Conservation (phyloP, 192 early-diverging fungal species). For the Coemansia sp. region DNA sequence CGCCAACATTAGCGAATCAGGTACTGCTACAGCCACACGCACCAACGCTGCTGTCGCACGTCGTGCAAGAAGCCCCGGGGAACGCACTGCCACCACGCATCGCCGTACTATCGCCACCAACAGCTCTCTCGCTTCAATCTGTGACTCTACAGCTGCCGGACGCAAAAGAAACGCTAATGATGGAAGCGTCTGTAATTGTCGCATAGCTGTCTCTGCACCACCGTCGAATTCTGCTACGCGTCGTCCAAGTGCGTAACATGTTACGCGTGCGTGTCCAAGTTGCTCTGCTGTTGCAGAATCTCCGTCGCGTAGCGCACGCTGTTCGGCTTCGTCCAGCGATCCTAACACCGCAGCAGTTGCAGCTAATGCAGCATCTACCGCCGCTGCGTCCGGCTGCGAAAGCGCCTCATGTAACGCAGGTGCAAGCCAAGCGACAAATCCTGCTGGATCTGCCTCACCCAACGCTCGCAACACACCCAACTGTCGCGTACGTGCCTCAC, state of each 20-base stretch:
- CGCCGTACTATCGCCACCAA: slow-evolving; percentile 34
- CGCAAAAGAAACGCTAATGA: slow-evolving; percentile 48
- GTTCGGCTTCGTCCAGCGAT: slow-evolving; percentile 46
- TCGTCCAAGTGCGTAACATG: slow-evolving; percentile 32
- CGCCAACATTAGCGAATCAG: slow-evolving; percentile 46
- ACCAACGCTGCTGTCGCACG: slow-evolving; percentile 46
- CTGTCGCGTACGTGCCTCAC: slow-evolving; percentile 36
- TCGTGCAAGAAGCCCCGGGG: slow-evolving; percentile 19
- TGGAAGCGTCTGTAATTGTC: slow-evolving; percentile 45
- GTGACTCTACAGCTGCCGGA: slow-evolving; percentile 11
- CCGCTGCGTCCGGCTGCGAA: background rate
- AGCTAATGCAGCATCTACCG: slow-evolving; percentile 38
- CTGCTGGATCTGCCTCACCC: slow-evolving; percentile 41
- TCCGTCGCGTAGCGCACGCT: slow-evolving; percentile 37
- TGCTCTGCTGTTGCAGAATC: background rate
- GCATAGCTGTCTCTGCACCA: background rate
- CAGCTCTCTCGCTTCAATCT: slow-evolving; percentile 22
- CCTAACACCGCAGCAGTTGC: slow-evolving; percentile 29
- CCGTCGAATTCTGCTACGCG: slow-evolving; percentile 12
- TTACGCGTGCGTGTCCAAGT: slow-evolving; percentile 15
- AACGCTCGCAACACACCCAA: slow-evolving; percentile 38
- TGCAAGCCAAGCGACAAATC: slow-evolving; percentile 37
- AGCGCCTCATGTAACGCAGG: slow-evolving; percentile 15
- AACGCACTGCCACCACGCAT: slow-evolving; percentile 16
- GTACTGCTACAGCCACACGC: slow-evolving; percentile 30